Percentiles rank a stretch among this genome's conserved stretches.
Evolutionary conservation across 352 stramenopile genomes (phyloP).

Genomic region (Lagenidium giganteum): DNA sequence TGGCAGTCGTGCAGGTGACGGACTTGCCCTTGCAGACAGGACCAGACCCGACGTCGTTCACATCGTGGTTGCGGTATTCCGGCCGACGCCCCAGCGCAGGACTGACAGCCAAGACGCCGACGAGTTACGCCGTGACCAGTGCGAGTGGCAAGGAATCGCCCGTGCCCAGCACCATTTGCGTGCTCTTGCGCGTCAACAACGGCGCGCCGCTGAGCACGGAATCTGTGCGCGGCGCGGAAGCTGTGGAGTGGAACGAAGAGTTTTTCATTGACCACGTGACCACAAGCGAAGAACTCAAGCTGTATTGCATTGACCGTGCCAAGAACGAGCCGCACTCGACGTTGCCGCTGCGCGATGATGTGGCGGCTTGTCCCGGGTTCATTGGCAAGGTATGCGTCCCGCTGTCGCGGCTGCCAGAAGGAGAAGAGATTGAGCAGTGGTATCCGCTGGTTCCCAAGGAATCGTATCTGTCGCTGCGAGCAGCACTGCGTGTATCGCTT

Average conservation of each 20-base stretch:
- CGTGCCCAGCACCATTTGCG: slow-evolving; percentile 33
- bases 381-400: slow-evolving; percentile 66
- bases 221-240: slow-evolving; percentile 25
- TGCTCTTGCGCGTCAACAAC: slow-evolving; percentile 33
- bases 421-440: slow-evolving; percentile 84
- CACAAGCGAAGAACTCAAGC: slow-evolving; percentile 51
- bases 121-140: slow-evolving; percentile 18
- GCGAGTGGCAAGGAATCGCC: slow-evolving; percentile 10
- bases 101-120: neutral
- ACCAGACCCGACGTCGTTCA: slow-evolving; percentile 8
- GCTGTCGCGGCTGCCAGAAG: slow-evolving; percentile 54
- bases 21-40: slow-evolving; percentile 21
- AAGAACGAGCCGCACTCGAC: slow-evolving; percentile 37
- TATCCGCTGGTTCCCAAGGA: slow-evolving; percentile 65
- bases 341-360: slow-evolving; percentile 39
- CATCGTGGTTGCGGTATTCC: slow-evolving; percentile 51
- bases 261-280: slow-evolving; percentile 67
- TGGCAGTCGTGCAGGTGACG: slow-evolving; percentile 20
- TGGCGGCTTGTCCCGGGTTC: slow-evolving; percentile 43
- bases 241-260: slow-evolving; percentile 60
- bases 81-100: slow-evolving; percentile 13
- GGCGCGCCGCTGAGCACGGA: slow-evolving; percentile 35
- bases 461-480: slow-evolving; percentile 35
- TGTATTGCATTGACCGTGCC: slow-evolving; percentile 65
- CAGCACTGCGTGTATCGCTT: slow-evolving; percentile 63